Conservation (phyloP, 2,329 filamentous ascomycete species). For the Tolypocladium ophioglossoides region DNA sequence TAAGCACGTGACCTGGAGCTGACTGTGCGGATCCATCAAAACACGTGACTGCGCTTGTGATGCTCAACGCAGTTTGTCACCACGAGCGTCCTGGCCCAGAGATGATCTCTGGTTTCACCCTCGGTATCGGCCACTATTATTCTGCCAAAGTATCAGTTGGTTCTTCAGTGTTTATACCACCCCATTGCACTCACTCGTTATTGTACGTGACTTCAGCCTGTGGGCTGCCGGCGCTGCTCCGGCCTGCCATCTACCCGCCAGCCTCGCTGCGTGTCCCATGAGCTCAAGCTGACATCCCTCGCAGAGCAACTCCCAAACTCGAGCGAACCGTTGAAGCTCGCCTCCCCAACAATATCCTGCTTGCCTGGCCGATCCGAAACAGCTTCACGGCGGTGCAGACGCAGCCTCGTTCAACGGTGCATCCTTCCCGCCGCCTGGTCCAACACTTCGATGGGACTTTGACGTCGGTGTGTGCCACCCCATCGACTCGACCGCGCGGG, state of each 20-base stretch:
- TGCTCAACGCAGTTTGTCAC: conserved; percentile 10
- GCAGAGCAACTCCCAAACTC: conserved; percentile 13
- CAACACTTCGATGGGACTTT: conserved; percentile 2
- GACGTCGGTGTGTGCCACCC: background rate
- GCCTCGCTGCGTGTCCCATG: background rate
- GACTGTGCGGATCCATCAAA: background rate
- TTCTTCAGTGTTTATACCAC: conserved; percentile 22
- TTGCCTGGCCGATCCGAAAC: background rate
- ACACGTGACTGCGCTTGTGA: background rate
- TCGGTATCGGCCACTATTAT: conserved; percentile 25
- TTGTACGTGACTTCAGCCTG: conserved; percentile 14
- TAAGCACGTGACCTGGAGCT: background rate
- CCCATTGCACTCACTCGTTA: conserved; percentile 22
- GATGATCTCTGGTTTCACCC: conserved; percentile 8
- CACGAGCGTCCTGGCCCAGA: conserved; percentile 6
- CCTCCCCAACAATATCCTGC: background rate
- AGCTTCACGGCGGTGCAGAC: background rate
- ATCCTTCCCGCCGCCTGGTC: background rate
- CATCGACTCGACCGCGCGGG: conserved; percentile 3
- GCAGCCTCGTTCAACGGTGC: background rate
- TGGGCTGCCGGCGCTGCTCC: background rate
- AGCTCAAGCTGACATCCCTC: conserved; percentile 7
- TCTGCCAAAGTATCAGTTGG: conserved; percentile 29
- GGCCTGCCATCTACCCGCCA: background rate
- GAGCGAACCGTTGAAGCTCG: conserved; percentile 9